phyloP scores from a whole-genome alignment of 306 rosid species.

The Trichosanthes truncata region DNA sequence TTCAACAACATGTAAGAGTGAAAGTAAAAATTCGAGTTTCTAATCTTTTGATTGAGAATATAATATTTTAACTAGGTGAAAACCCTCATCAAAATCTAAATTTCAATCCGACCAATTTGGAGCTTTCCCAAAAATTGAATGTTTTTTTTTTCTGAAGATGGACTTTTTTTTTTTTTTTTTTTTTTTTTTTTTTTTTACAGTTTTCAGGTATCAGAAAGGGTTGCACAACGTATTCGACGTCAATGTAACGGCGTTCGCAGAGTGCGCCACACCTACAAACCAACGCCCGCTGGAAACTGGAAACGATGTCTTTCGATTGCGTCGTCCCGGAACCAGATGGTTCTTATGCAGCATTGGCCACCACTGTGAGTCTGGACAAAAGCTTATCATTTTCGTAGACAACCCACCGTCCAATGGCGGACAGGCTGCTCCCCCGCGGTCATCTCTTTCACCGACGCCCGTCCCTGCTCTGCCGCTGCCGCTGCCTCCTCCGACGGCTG shows the following conservation, averaged over 20 bases:
- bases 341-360: neutral
- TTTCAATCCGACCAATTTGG: too few relatives aligned
- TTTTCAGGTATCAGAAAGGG: neutral
- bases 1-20: too few relatives aligned
- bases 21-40: too few relatives aligned
- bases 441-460: neutral
- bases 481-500: neutral
- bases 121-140: too few relatives aligned
- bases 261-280: neutral
- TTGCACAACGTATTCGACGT: neutral
- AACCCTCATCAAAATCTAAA: too few relatives aligned
- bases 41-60: too few relatives aligned
- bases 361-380: neutral
- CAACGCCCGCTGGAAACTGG: neutral
- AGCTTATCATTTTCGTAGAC: neutral
- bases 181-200: neutral
- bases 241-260: neutral
- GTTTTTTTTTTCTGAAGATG: neutral
- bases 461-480: neutral
- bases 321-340: neutral
- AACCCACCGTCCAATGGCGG: neutral
- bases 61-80: too few relatives aligned
- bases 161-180: too few relatives aligned
- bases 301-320: neutral
- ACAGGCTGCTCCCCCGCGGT: neutral